Conservation (phyloP, 192 early-diverging fungal species). For the Diversispora eburnea region DNA sequence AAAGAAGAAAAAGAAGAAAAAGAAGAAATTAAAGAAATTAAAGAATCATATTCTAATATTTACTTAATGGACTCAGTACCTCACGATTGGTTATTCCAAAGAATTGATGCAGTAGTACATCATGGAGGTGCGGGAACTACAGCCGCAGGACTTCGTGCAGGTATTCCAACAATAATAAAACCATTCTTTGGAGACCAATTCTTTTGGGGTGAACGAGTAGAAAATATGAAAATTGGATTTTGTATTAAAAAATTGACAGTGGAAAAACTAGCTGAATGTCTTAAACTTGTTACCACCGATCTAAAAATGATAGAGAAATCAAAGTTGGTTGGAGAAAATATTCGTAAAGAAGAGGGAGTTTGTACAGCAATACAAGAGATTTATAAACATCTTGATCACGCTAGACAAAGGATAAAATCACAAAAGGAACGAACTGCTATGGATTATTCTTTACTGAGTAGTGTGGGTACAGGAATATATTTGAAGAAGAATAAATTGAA, state of each 20-base stretch:
- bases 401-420: constrained; percentile 39
- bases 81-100: constrained; percentile 77
- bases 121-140: constrained; percentile 79
- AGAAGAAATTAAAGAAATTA: too few relatives aligned
- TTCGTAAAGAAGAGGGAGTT: constrained; percentile 59
- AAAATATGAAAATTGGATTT: constrained; percentile 60
- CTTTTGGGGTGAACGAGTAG: constrained; percentile 70
- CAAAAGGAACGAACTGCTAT: constrained; percentile 13
- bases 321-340: constrained; percentile 47
- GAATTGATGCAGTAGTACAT: constrained; percentile 62
- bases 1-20: constrained; percentile 3
- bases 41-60: constrained; percentile 47
- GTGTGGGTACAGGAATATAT: too few relatives aligned
- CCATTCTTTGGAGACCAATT: constrained; percentile 70
- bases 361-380: constrained; percentile 54
- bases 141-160: constrained; percentile 68
- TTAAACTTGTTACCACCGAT: constrained; percentile 53
- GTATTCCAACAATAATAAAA: constrained; percentile 66
- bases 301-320: constrained; percentile 51
- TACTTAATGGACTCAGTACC: constrained; percentile 60
- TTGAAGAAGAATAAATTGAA: too few relatives aligned
- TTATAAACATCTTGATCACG: constrained; percentile 58
- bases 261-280: constrained; percentile 47
- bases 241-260: constrained; percentile 55
- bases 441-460: too few relatives aligned